phyloP scores from a whole-genome alignment of 176 grass and related monocot genomes.

The Leersia perrieri region DNA sequence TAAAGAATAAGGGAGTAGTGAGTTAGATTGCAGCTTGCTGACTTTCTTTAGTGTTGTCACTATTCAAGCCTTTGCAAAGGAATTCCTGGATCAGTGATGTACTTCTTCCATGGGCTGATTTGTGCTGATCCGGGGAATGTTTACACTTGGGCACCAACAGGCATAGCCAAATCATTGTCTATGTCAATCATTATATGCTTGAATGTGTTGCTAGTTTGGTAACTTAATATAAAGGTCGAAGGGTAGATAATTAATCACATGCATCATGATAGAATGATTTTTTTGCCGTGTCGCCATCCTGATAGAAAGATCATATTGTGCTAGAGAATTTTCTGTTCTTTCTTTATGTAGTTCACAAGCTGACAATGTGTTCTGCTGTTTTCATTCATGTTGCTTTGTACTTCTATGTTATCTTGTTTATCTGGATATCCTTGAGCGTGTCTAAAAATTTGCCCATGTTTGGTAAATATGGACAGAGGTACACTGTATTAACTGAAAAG shows the following conservation, averaged over 20 bases:
- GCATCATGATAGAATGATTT: not conserved
- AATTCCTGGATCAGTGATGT: not conserved
- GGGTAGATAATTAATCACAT: not conserved
- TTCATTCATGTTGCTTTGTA: not conserved
- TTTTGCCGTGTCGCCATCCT: too few species aligned
- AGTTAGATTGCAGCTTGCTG: not conserved
- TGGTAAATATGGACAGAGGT: conserved; percentile 55
- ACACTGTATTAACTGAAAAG: conserved; percentile 51
- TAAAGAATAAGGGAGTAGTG: not conserved
- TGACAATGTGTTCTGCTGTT: not conserved
- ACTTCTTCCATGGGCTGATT: not conserved
- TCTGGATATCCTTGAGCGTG: not conserved
- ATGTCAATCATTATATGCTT: conserved; percentile 5
- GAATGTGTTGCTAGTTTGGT: not conserved
- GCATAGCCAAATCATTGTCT: not conserved
- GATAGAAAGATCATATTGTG: not conserved
- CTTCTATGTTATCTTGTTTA: not conserved
- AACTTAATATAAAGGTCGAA: not conserved
- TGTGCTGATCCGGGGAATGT: too few species aligned
- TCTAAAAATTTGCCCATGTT: conserved; percentile 23
- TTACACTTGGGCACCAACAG: not conserved
- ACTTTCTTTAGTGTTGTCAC: not conserved
- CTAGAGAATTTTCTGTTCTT: not conserved
- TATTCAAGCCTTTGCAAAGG: not conserved
- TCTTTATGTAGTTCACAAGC: not conserved